Evolutionary conservation across 2,329 filamentous ascomycete species (phyloP).

Genomic region (Arthroderma sp.): DNA sequence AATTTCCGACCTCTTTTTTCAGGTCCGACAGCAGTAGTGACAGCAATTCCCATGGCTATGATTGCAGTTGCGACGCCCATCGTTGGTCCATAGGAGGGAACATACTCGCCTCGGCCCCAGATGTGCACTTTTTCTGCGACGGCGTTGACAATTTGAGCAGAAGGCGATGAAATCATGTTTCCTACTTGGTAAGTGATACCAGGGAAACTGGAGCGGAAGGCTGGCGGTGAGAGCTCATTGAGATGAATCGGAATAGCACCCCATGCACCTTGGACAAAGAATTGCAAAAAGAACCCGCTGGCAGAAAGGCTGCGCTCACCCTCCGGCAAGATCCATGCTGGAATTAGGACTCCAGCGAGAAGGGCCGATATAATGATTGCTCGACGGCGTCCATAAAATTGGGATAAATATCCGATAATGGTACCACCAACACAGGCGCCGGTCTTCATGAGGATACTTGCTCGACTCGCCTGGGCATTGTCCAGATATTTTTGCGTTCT

Average conservation of each 20-base stretch:
- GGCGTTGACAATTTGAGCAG: slow-evolving; percentile 64
- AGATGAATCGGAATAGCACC: slow-evolving; percentile 57
- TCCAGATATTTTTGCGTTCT: slow-evolving; percentile 55
- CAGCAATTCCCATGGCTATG: slow-evolving; percentile 54
- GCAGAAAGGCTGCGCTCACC: slow-evolving; percentile 45
- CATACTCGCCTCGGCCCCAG: slow-evolving; percentile 42
- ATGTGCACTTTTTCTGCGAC: slow-evolving; percentile 52
- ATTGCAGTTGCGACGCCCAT: slow-evolving; percentile 69
- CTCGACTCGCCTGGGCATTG: slow-evolving; percentile 52
- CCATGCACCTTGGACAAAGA: slow-evolving; percentile 67
- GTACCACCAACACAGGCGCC: slow-evolving; percentile 63
- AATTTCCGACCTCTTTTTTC: slow-evolving; percentile 62
- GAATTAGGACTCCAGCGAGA: slow-evolving; percentile 54
- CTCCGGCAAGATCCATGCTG: slow-evolving; percentile 55
- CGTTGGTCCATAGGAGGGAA: slow-evolving; percentile 58
- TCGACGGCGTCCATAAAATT: slow-evolving; percentile 57
- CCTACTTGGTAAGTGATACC: slow-evolving; percentile 52
- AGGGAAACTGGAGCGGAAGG: slow-evolving; percentile 50
- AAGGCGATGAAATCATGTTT: slow-evolving; percentile 48
- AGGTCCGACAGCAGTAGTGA: slow-evolving; percentile 57
- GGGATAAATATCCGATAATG: slow-evolving; percentile 59
- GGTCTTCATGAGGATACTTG: slow-evolving; percentile 68
- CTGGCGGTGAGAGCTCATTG: slow-evolving; percentile 50
- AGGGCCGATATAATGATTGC: slow-evolving; percentile 46
- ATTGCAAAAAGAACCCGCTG: slow-evolving; percentile 73